Conservation (phyloP, 2,329 filamentous ascomycete genomes). For the Penicillium sp. region DNA sequence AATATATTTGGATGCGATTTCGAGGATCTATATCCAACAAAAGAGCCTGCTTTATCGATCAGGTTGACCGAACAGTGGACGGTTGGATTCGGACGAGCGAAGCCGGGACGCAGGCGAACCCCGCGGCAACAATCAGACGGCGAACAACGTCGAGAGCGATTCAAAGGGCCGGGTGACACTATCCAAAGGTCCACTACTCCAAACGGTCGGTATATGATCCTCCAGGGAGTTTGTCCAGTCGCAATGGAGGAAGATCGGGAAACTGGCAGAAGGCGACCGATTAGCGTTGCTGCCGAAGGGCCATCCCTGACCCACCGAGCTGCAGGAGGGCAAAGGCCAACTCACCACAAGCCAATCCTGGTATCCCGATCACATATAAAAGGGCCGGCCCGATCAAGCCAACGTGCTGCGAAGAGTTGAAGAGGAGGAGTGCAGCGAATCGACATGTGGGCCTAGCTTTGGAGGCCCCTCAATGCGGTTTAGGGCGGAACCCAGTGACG, state of each 20-base stretch:
- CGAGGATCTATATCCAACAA: neutral
- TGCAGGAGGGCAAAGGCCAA: slow-evolving; percentile 3
- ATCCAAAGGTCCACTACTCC: neutral
- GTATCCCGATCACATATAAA: neutral
- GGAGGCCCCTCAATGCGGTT: slow-evolving; percentile 18
- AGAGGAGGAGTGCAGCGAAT: slow-evolving; percentile 9
- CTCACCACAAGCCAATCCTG: neutral
- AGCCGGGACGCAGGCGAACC: slow-evolving; percentile 9
- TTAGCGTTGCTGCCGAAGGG: slow-evolving; percentile 12
- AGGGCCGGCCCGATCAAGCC: slow-evolving; percentile 5
- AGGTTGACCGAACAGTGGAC: neutral
- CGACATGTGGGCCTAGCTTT: slow-evolving; percentile 28
- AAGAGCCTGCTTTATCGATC: neutral
- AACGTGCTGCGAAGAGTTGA: slow-evolving; percentile 8
- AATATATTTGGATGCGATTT: neutral
- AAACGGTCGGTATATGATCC: neutral
- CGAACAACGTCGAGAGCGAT: neutral
- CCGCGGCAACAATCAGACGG: slow-evolving; percentile 8
- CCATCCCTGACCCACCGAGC: slow-evolving; percentile 7
- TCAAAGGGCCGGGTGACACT: neutral
- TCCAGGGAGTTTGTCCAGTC: neutral
- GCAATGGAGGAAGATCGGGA: slow-evolving; percentile 10
- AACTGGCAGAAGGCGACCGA: slow-evolving; percentile 9
- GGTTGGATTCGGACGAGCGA: neutral
- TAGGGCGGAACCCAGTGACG: slow-evolving; percentile 30